These are phyloP conservation scores for Trichoderma sp. DNA, from an alignment of 2,329 filamentous ascomycete genomes.

Conservation along the genomic window DNA sequence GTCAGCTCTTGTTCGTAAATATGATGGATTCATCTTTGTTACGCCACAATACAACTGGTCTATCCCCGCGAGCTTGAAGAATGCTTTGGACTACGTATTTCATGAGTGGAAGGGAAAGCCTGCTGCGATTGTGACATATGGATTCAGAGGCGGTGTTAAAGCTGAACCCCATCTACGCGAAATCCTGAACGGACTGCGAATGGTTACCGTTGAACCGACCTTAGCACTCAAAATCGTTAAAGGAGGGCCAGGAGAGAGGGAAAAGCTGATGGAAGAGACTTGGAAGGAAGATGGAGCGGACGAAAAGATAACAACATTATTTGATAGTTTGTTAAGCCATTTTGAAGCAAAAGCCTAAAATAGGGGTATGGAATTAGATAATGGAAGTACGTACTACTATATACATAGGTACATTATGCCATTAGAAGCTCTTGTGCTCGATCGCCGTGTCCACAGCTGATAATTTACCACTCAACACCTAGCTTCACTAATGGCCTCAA, in stretches of 20 bases:
- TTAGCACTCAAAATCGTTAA: not conserved
- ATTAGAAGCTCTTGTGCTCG: not conserved
- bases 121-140: constrained; percentile 53
- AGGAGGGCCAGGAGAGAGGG: not conserved
- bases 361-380: accelerated
- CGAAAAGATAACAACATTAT: not conserved
- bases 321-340: not conserved
- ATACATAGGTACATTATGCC: not conserved
- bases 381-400: not conserved
- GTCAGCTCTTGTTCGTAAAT: constrained; percentile 42
- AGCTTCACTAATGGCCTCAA: not conserved
- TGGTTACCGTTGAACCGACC: constrained; percentile 8
- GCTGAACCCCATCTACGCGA: constrained; percentile 23
- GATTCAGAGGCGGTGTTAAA: constrained; percentile 41
- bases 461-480: not conserved
- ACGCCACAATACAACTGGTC: constrained; percentile 58
- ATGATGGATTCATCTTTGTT: constrained; percentile 50
- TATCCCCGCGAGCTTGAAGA: constrained; percentile 55
- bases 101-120: constrained; percentile 59
- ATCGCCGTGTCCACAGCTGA: accelerated
- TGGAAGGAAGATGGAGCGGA: not conserved
- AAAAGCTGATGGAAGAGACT: not conserved
- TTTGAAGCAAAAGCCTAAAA: not conserved
- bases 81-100: constrained; percentile 60
- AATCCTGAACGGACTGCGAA: constrained; percentile 22